These are phyloP conservation scores for Dothistroma pini DNA, from an alignment of 2,329 filamentous ascomycete species.

Conservation along the genomic window DNA sequence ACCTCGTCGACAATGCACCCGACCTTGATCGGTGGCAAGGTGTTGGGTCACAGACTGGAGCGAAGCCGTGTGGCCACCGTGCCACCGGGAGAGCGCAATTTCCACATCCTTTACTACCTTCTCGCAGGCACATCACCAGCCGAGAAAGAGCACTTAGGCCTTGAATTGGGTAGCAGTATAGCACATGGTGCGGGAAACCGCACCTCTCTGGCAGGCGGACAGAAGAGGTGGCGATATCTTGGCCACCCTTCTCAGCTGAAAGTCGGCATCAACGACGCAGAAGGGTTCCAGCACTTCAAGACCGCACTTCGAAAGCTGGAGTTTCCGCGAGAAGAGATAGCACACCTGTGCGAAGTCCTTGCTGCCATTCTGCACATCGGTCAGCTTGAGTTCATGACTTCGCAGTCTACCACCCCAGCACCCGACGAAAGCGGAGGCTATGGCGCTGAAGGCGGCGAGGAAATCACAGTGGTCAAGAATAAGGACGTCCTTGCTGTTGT, in stretches of 20 bases:
- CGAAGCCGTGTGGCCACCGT: slow-evolving; percentile 86
- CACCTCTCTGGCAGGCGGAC: slow-evolving; percentile 51
- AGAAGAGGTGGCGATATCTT: slow-evolving; percentile 91
- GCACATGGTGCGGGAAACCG: slow-evolving; percentile 56
- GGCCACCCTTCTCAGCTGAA: slow-evolving; percentile 96
- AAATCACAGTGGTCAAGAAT: slow-evolving; percentile 83
- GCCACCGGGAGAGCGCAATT: slow-evolving; percentile 93
- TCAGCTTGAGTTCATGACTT: slow-evolving; percentile 87
- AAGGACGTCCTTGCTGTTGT: slow-evolving; percentile 83
- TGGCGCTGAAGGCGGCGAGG: slow-evolving; percentile 88
- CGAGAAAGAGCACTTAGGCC: slow-evolving; percentile 80
- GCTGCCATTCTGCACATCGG: slow-evolving; percentile 96
- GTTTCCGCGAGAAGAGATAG: slow-evolving; percentile 88
- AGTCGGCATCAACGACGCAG: slow-evolving; percentile 91
- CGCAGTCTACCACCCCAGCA: slow-evolving; percentile 70
- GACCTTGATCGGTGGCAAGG: slow-evolving; percentile 85
- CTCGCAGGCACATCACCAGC: slow-evolving; percentile 85
- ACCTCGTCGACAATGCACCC: slow-evolving; percentile 80
- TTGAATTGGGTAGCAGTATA: slow-evolving; percentile 45
- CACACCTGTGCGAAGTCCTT: slow-evolving; percentile 92
- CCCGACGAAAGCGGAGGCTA: slow-evolving; percentile 94
- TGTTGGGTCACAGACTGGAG: slow-evolving; percentile 90
- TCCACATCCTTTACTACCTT: slow-evolving; percentile 94
- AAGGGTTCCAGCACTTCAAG: slow-evolving; percentile 97
- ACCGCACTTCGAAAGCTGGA: slow-evolving; percentile 90